Conservation (phyloP, 495 filamentous ascomycete species). For the Daldinia bambusicola region DNA sequence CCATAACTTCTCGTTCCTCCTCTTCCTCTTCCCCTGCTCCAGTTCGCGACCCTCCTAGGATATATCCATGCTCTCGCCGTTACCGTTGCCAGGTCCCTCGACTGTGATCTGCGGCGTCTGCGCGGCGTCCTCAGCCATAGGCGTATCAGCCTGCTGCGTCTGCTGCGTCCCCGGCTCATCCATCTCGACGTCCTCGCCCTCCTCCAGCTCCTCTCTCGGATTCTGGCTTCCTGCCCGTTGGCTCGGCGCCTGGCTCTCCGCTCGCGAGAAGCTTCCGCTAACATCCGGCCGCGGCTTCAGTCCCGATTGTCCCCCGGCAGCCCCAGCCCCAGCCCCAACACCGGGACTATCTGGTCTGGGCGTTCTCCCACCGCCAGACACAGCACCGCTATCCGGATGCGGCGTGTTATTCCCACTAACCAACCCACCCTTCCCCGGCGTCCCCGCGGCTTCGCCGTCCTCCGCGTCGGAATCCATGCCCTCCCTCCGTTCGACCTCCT, state of each 20-base stretch:
- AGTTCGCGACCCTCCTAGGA: conserved; percentile 49
- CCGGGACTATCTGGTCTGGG: conserved; percentile 67
- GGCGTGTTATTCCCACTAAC: conserved; percentile 54
- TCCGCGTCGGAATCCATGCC: conserved; percentile 87
- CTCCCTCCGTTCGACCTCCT: conserved; percentile 77
- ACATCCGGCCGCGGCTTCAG: conserved; percentile 57
- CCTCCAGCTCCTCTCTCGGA: conserved; percentile 65
- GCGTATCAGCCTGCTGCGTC: conserved; percentile 51
- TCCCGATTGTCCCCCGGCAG: conserved; percentile 6
- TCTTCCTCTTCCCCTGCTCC: background rate
- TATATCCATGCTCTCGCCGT: conserved; percentile 76
- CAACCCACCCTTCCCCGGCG: conserved; percentile 53
- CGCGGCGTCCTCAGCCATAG: conserved; percentile 55
- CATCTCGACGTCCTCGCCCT: conserved; percentile 75
- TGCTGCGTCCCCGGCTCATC: conserved; percentile 52
- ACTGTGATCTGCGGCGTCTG: conserved; percentile 62
- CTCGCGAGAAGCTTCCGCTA: conserved; percentile 61
- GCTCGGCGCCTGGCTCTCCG: conserved; percentile 53
- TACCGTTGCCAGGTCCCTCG: conserved; percentile 52
- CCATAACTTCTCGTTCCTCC: no score
- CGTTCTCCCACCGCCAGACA: conserved; percentile 63
- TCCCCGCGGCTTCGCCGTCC: conserved; percentile 63
- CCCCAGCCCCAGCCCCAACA: conserved; percentile 22
- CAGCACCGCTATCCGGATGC: conserved; percentile 52
- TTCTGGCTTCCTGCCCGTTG: conserved; percentile 58